Percentiles rank a stretch among this genome's conserved stretches.
Conservation (phyloP, 495 filamentous ascomycete genomes). For the Hypoxylon cercidicola region DNA sequence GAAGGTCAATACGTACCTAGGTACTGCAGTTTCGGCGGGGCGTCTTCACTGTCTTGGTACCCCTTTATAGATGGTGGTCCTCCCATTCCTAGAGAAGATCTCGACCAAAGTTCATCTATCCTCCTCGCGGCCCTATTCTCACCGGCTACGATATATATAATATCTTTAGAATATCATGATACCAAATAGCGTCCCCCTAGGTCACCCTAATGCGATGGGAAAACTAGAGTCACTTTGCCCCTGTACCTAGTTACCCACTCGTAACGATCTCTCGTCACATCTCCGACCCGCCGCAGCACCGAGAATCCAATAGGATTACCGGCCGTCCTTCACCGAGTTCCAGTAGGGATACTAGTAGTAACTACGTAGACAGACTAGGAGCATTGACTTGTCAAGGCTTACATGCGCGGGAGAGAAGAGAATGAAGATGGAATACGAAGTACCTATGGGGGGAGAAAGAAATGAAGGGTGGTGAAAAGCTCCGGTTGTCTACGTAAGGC, state of each 20-base stretch:
- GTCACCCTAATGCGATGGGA: neutral
- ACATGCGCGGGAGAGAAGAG: too few relatives aligned
- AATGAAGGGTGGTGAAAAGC: too few relatives aligned
- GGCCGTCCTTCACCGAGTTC: slow-evolving; percentile 17
- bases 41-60: slow-evolving; percentile 5
- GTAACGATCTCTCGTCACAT: slow-evolving; percentile 30
- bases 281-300: slow-evolving; percentile 15
- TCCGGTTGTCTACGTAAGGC: too few relatives aligned
- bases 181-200: slow-evolving; percentile 3
- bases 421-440: too few relatives aligned
- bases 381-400: too few relatives aligned
- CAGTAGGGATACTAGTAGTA: slow-evolving; percentile 27
- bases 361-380: too few relatives aligned
- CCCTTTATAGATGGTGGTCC: slow-evolving; percentile 5
- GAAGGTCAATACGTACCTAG: neutral
- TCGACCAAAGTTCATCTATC: slow-evolving; percentile 15
- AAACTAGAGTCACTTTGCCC: slow-evolving; percentile 23
- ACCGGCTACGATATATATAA: neutral
- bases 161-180: too few relatives aligned
- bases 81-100: neutral
- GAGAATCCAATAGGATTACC: slow-evolving; percentile 30
- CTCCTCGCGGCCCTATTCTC: neutral
- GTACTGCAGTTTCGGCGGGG: slow-evolving; percentile 10
- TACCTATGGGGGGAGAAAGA: too few relatives aligned
- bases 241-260: slow-evolving; percentile 24